Evolutionary conservation across 1,284 basidiomycete genomes (phyloP).

Genomic region (Trametes pubescens): DNA sequence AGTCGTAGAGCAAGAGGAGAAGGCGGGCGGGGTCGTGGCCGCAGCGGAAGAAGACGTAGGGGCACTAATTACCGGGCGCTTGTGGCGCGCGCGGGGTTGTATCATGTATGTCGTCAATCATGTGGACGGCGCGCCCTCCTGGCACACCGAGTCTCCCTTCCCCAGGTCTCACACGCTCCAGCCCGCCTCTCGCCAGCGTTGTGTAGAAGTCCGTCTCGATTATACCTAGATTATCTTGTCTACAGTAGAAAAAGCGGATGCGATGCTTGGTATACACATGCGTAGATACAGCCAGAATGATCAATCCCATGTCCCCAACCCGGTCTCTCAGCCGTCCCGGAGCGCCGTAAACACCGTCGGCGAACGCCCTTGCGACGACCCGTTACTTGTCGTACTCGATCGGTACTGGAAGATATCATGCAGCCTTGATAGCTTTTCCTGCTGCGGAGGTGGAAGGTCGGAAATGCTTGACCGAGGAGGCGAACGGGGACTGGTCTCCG

Average conservation of each 20-base stretch:
- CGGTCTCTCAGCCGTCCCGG: slow-evolving; percentile 29
- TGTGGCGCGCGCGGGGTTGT: neutral
- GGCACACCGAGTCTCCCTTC: slow-evolving; percentile 9
- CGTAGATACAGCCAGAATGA: slow-evolving; percentile 32
- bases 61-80: slow-evolving; percentile 15
- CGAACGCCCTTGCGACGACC: slow-evolving; percentile 58
- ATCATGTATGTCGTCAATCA: slow-evolving; percentile 31
- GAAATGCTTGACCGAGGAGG: slow-evolving; percentile 45
- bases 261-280: slow-evolving; percentile 39
- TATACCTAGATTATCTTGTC: slow-evolving; percentile 34
- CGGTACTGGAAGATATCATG: slow-evolving; percentile 86
- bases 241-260: slow-evolving; percentile 30
- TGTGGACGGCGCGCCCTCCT: slow-evolving; percentile 22
- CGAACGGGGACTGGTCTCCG: slow-evolving; percentile 43
- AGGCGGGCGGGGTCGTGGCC: slow-evolving; percentile 24
- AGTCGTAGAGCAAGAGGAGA: slow-evolving; percentile 23
- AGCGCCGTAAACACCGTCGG: slow-evolving; percentile 32
- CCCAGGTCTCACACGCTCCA: slow-evolving; percentile 15
- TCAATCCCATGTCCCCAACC: slow-evolving; percentile 21
- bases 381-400: slow-evolving; percentile 70
- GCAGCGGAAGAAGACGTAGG: slow-evolving; percentile 19
- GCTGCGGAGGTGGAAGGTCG: slow-evolving; percentile 45
- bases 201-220: slow-evolving; percentile 16
- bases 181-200: slow-evolving; percentile 11
- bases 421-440: slow-evolving; percentile 73